Base-by-base conservation (phyloP, 768 basidiomycete genomes). In the Saitozyma podzolica region DNA sequence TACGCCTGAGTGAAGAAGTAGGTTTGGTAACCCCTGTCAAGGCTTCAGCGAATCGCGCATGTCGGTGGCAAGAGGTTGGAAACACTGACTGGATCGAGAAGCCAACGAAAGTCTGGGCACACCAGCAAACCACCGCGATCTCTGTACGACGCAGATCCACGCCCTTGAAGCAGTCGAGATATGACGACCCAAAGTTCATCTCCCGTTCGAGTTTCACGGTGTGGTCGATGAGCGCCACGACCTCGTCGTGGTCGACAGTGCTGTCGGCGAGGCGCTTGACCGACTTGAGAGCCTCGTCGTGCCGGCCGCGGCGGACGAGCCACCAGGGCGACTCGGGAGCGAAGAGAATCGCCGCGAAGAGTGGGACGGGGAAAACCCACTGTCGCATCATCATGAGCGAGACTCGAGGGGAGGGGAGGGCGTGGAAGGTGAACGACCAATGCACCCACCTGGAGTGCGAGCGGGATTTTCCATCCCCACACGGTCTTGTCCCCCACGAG, bases 121-220 rank as follows among this genome's bases (percentile, higher is more conserved):
- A 17, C 40, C 55, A 56, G 13, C 17, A 17, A 8, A 56, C 42
- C 39, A 59, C 58, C 7, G 63, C 45, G 45, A 47, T 47, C n/a
- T 47, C 45, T 17, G 45, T 47, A 13, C 45, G 45, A 11, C 45
- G 78, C 59, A 2, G 63, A 57, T 82, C 77, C 51, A 67, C 65
- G 0, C 77, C 76, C n/a, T 61, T 61, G 75, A 79, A 80, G 68
- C 76, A 78, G 58, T 81, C 78, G 13, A 74, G 4, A 66, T 80
- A 82, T 14, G 61, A 60, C 0, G 76, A 68, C 1, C 63, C 69
- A 0, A 65, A 51, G 49, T 64, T 62, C 16, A 56, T n/a, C 48
- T 64, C 39, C 54, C 66, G 68, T 63, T 81, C 80, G 29, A 80
- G 40, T 54, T 73, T 74, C 60, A 70, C 77, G 29, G 79, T 78